A percentile compares a stretch with the other conserved stretches of the same genome.
These are phyloP conservation scores for Colletotrichum acutatum DNA, from an alignment of 2,329 filamentous ascomycete species.

Conservation along the genomic window DNA sequence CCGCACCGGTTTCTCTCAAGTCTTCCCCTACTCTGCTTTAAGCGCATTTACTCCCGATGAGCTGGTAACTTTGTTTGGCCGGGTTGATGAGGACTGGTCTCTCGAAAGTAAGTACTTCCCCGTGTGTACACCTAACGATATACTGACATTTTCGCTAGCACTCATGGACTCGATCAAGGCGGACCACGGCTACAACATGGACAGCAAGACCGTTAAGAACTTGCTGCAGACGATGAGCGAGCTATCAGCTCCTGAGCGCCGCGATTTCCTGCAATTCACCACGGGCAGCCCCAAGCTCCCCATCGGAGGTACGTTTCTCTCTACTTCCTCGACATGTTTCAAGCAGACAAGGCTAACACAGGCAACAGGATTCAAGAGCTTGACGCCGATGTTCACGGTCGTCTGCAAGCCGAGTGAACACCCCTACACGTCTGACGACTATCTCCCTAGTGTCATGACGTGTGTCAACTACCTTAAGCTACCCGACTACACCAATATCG, in stretches of 20 bases:
- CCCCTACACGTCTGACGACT: slow-evolving; percentile 94
- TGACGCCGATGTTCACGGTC: slow-evolving; percentile 98
- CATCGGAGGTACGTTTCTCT: slow-evolving; percentile 82
- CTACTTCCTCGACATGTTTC: not conserved
- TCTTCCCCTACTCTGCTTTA: slow-evolving; percentile 93
- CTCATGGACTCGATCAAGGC: slow-evolving; percentile 99
- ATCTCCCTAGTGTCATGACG: slow-evolving; percentile 99
- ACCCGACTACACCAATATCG: slow-evolving; percentile 87
- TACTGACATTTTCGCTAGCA: slow-evolving; percentile 62
- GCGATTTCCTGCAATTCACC: slow-evolving; percentile 97
- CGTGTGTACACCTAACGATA: not conserved
- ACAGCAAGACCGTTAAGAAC: slow-evolving; percentile 95
- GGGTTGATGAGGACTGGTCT: slow-evolving; percentile 95
- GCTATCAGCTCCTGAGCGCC: slow-evolving; percentile 76
- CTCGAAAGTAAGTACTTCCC: slow-evolving; percentile 80
- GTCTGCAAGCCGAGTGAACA: slow-evolving; percentile 99
- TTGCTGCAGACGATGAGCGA: slow-evolving; percentile 95
- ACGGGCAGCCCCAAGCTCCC: slow-evolving; percentile 98
- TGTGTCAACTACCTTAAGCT: slow-evolving; percentile 99
- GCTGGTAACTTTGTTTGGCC: slow-evolving; percentile 92
- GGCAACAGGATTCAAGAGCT: slow-evolving; percentile 85
- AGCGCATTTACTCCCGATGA: slow-evolving; percentile 96
- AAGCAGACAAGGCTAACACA: slow-evolving; percentile 2
- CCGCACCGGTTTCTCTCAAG: slow-evolving; percentile 89
- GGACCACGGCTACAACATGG: slow-evolving; percentile 98